A percentile compares a stretch with the other conserved stretches of the same genome.
These are phyloP conservation scores for Solanum chiquidenum DNA, from an alignment of 257 asterid genomes.

Conservation along the genomic window DNA sequence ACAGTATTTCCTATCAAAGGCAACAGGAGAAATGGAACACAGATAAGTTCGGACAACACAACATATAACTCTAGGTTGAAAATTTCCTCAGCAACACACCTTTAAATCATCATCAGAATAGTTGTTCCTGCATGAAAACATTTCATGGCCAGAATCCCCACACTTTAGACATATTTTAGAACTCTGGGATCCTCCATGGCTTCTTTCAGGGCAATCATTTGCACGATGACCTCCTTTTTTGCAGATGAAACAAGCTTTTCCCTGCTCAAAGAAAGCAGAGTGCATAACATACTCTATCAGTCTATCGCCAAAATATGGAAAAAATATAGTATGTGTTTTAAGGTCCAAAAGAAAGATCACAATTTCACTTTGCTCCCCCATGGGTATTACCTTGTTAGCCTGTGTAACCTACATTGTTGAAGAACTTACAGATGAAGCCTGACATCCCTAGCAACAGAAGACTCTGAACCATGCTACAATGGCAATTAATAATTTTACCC, in stretches of 20 bases:
- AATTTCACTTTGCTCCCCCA: background rate
- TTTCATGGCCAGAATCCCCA: conserved; percentile 78
- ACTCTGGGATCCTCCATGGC: conserved; percentile 16
- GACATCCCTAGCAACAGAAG: background rate
- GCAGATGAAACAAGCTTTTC: conserved; percentile 79
- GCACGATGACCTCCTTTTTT: conserved; percentile 84
- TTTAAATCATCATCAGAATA: conserved; percentile 61
- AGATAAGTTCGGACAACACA: background rate
- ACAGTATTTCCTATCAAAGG: conserved; percentile 50
- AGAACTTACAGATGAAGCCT: background rate
- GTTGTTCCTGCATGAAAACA: conserved; percentile 64
- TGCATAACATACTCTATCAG: background rate
- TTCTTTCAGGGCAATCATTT: conserved; percentile 73
- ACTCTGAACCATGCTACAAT: background rate
- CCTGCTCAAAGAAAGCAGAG: conserved; percentile 31
- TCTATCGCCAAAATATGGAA: background rate
- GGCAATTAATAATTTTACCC: background rate
- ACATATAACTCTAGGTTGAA: background rate
- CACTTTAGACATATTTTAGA: conserved; percentile 67
- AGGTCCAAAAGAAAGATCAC: background rate
- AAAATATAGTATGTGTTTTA: background rate
- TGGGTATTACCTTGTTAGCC: background rate
- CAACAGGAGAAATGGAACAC: background rate
- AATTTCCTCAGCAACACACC: conserved; percentile 19
- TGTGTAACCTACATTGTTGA: background rate